phyloP scores from a whole-genome alignment of 1,284 basidiomycete species.

The Ganoderma sinense region DNA sequence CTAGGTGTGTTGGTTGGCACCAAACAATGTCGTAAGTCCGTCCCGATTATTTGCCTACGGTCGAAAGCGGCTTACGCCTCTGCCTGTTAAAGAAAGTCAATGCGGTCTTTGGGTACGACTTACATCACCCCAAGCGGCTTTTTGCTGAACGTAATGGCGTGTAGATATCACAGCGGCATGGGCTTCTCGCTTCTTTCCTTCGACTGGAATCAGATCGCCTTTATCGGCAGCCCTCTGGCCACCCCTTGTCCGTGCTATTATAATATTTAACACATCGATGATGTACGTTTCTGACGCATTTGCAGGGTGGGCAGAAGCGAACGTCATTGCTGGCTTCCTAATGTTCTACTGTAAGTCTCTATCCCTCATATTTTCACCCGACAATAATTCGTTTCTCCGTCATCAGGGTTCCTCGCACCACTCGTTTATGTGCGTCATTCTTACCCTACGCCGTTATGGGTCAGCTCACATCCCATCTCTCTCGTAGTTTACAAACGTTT shows the following conservation, averaged over 20 bases:
- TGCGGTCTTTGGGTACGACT: constrained; percentile 76
- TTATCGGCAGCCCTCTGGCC: constrained; percentile 60
- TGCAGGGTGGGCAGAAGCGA: constrained; percentile 77
- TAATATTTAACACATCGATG: background rate
- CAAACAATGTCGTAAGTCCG: constrained; percentile 61
- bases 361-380: background rate
- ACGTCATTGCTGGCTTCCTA: constrained; percentile 82
- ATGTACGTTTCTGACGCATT: background rate
- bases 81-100: constrained; percentile 52
- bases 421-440: constrained; percentile 54
- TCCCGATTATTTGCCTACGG: background rate
- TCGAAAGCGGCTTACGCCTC: background rate
- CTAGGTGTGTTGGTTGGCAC: constrained; percentile 75
- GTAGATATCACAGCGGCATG: constrained; percentile 59
- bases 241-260: constrained; percentile 40
- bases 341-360: constrained; percentile 67
- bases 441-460: background rate
- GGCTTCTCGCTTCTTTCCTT: constrained; percentile 67
- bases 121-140: background rate
- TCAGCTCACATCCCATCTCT: background rate
- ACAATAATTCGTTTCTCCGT: background rate
- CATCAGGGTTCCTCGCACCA: constrained; percentile 69
- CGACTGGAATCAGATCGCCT: constrained; percentile 77
- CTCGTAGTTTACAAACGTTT: constrained; percentile 61
- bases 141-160: background rate